Evolutionary conservation across 2,329 filamentous ascomycete species (phyloP), one percentile per base, ranked within the genome.

Genomic region (Claviceps humidiphila): DNA sequence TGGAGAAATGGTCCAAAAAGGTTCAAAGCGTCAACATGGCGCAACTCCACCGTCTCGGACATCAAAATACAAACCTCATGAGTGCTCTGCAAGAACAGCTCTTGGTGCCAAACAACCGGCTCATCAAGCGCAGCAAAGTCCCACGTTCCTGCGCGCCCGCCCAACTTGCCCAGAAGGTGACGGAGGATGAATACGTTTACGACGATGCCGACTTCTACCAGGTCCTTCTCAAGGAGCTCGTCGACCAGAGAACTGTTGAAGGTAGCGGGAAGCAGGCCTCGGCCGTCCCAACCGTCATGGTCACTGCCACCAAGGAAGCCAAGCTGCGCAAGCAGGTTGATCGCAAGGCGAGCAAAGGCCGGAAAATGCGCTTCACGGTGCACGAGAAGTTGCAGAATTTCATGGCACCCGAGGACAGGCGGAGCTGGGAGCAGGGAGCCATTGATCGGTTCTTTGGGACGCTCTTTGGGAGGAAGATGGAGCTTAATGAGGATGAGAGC

Each of bases 311-410:
- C 41, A 81, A 85, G 63, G 85, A 89, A 61, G 84, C 82, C 52
- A 95, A 91, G 74, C 77, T 85, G 54, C 85, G 86, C 69, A 86
- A 87, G 64, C 79, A 84, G 34, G 87, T 97, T 4, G 93, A 98
- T 66, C 90, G 90, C 20, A 93, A 90, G 65, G 93, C 93, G 0
- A 95, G 88, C 65, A 97, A 97, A 70, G 93, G 93, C 5, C 76
- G 93, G 49, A 96, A 96, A 72, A 80, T 98, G 77, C 78, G 89
- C 41, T 98, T 91, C 69, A 93, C 87, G 16, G 89, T 96, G 46
- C 90, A 97, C 64, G 91, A 97, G 72, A 97, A 97, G 73, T 69
- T 98, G 63, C 88, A 95, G 71, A 96, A 96, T 67, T 97, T 97
- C 64, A 96, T 96, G 89, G 90, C 90, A 11, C 84, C 89, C 0